Evolutionary conservation across 164 flowering plant genomes (phyloP).

Genomic region (Kingdonia uniflora): DNA sequence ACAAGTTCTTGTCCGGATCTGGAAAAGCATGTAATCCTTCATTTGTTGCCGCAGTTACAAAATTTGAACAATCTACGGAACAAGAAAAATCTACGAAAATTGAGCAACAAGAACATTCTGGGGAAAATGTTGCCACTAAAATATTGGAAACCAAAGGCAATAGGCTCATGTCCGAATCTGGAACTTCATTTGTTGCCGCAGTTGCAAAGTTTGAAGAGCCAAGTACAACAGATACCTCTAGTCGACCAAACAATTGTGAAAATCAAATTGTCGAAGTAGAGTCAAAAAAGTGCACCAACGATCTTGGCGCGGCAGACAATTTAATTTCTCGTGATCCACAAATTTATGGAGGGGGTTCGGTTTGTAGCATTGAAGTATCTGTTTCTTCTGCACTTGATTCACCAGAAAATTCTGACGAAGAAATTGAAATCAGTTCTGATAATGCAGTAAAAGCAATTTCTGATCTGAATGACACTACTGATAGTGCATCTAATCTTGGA

Average conservation of each 20-base stretch:
- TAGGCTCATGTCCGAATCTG: constrained; percentile 30
- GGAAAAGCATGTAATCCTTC: constrained; percentile 51
- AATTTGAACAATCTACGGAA: constrained; percentile 16
- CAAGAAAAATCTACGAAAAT: constrained; percentile 18
- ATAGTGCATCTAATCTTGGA: constrained; percentile 6
- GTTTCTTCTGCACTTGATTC: constrained; percentile 72
- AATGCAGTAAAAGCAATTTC: constrained; percentile 2
- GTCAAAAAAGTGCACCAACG: constrained; percentile 18
- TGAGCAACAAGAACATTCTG: neutral
- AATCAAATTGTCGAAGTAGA: constrained; percentile 24
- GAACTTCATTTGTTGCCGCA: constrained; percentile 51
- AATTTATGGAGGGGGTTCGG: constrained; percentile 40
- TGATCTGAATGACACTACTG: constrained; percentile 5
- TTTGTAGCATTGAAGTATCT: constrained; percentile 69
- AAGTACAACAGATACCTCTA: constrained; percentile 26
- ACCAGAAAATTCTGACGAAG: constrained; percentile 49
- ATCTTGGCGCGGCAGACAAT: constrained; percentile 20
- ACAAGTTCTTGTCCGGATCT: constrained; percentile 29
- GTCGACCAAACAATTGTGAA: constrained; percentile 18
- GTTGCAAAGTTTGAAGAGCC: constrained; percentile 62
- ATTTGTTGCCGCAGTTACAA: constrained; percentile 52
- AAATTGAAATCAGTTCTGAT: constrained; percentile 21
- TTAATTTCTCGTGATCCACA: constrained; percentile 15
- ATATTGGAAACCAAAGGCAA: constrained; percentile 32
- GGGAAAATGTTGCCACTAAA: constrained; percentile 22